Base-by-base conservation (phyloP, 148 eudicot genomes). In the Vaccinium myrtillus region DNA sequence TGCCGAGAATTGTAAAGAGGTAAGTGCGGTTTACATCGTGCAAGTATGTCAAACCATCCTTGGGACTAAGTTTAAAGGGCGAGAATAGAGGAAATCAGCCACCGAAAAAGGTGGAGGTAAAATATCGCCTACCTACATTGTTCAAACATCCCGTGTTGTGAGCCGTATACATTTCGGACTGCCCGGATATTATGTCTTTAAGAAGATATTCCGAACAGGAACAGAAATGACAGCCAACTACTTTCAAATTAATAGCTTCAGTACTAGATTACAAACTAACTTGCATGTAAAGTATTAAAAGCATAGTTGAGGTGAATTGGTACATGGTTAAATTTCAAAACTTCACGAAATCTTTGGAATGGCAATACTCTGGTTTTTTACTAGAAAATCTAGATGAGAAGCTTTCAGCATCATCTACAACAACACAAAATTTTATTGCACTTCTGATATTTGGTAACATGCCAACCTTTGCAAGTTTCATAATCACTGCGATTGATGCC, bases 401-500 rank as follows among this genome's bases (percentile, higher is more conserved):
- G 70, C 53, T 46, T 49, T 81, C 2, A 61, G 63, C 71, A 46
- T 67, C 43, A 78, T 78, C 46, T 63, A 39, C 54, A 32, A 3
- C n/a, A 43, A 18, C 15, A 59, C 25, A 75, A 55, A 74, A 2
- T 59, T 30, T 30, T 75, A 54, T 8, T 23, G 15, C 12, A 55
- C 5, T 36, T 54, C 21, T 43, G 54, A 54, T 15, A 80, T 85
- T 56, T 55, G 21, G 79, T 46, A 53, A 3, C 73, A 85, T 53
- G 59, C 86, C 80, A 73, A 96, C 99, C 98, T 96, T 96, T 56
- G 99, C 95, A 86, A 96, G 98, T 88, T 96, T 96, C 91, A 90
- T 94, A 86, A 96, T 97, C 89, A 96, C 87, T 82, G 92, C 90
- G 78, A 96, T 96, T 75, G 99, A 94, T 81, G 97, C 94, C 91